phyloP scores from a whole-genome alignment of 2,329 filamentous ascomycete genomes.

The Trichoderma sp. region DNA sequence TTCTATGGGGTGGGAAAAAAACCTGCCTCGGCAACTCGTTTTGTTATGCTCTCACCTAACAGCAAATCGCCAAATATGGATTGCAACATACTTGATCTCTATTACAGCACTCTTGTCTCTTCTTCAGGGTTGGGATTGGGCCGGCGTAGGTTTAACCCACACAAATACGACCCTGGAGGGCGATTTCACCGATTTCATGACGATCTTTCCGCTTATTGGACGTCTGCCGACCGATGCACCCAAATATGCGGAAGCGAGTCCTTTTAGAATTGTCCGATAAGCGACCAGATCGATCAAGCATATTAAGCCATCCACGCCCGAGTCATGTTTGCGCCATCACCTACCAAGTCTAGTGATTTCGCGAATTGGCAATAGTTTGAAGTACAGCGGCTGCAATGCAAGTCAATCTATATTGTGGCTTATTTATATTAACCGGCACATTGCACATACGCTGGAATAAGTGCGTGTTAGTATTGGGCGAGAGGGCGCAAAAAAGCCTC shows the following conservation, averaged over 20 bases:
- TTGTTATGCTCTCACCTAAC: not conserved
- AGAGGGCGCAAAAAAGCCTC: not conserved
- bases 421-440: not conserved
- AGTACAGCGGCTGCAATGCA: not conserved
- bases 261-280: not conserved
- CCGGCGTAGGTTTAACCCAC: not conserved
- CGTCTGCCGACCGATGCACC: not conserved
- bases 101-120: not conserved
- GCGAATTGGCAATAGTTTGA: not conserved
- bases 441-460: not conserved
- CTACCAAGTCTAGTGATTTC: not conserved
- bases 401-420: not conserved
- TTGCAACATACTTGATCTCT: not conserved
- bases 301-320: no score
- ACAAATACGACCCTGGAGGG: not conserved
- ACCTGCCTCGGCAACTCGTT: not conserved
- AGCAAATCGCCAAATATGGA: not conserved
- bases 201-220: not conserved
- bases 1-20: not conserved
- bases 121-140: not conserved
- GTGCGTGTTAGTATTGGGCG: not conserved
- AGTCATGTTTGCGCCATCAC: not conserved
- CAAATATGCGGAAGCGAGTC: not conserved
- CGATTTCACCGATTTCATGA: not conserved
- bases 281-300: not conserved